Evolutionary conservation across 1,139 yeast species (phyloP).

Genomic region (Kodamaea fungicola): DNA sequence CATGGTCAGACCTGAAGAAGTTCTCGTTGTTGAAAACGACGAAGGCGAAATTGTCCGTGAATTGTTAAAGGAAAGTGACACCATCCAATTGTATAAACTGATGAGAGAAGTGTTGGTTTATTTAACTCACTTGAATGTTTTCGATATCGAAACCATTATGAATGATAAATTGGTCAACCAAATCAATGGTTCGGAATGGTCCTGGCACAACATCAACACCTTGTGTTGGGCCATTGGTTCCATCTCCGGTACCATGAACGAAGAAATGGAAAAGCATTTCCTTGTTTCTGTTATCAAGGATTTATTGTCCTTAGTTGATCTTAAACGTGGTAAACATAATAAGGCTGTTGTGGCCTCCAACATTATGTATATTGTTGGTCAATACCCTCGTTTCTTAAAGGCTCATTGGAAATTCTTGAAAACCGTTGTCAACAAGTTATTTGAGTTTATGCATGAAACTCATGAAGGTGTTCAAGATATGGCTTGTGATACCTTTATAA

Average conservation of each 20-base stretch:
- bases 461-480: slow-evolving; percentile 99
- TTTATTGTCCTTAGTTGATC: slow-evolving; percentile 83
- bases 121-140: slow-evolving; percentile 90
- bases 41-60: slow-evolving; percentile 99
- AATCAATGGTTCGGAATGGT: slow-evolving; percentile 97
- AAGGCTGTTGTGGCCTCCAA: slow-evolving; percentile 98
- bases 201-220: slow-evolving; percentile 96
- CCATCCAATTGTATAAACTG: slow-evolving; percentile 89
- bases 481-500: slow-evolving; percentile 99
- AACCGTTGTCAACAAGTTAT: slow-evolving; percentile 90
- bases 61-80: slow-evolving; percentile 94
- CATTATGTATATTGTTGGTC: slow-evolving; percentile 99
- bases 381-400: slow-evolving; percentile 92
- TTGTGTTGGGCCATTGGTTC: slow-evolving; percentile 99
- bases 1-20: slow-evolving; percentile 99
- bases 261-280: slow-evolving; percentile 93
- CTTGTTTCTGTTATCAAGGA: slow-evolving; percentile 91
- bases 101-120: slow-evolving; percentile 95
- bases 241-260: slow-evolving; percentile 97
- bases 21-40: slow-evolving; percentile 91
- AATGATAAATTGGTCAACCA: slow-evolving; percentile 85
- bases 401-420: slow-evolving; percentile 98
- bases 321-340: slow-evolving; percentile 95
- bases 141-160: slow-evolving; percentile 93
- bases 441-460: slow-evolving; percentile 98